Percentiles rank a stretch among this genome's conserved stretches.
phyloP scores from a whole-genome alignment of 257 asterid genomes.

The Voacanga thouarsii region DNA sequence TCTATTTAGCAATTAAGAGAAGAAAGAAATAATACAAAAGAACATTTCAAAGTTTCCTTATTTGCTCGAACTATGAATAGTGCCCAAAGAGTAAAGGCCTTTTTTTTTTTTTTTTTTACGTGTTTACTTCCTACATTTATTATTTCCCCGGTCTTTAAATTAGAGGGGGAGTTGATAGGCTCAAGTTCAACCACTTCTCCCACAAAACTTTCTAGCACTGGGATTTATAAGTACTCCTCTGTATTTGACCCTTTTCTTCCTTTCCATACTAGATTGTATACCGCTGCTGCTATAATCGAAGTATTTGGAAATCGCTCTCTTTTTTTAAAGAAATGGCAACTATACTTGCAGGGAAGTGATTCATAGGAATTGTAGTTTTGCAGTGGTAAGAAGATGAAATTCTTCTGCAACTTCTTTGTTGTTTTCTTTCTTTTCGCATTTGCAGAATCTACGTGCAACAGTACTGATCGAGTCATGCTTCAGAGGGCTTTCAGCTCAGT shows the following conservation, averaged over 20 bases:
- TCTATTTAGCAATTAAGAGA: not conserved
- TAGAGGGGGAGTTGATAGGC: slow-evolving; percentile 1
- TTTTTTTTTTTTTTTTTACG: no score
- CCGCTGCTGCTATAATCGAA: not conserved
- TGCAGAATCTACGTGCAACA: slow-evolving; percentile 45
- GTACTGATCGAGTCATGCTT: slow-evolving; percentile 38
- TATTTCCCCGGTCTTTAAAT: not conserved
- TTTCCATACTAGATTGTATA: not conserved
- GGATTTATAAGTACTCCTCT: not conserved
- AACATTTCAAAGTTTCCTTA: not conserved
- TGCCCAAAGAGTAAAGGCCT: not conserved
- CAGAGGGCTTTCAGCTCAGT: slow-evolving; percentile 71
- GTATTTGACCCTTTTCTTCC: not conserved
- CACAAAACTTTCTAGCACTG: not conserved
- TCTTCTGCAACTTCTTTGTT: slow-evolving; percentile 31
- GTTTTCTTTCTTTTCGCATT: slow-evolving; percentile 31
- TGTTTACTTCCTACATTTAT: not conserved
- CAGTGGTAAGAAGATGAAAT: slow-evolving; percentile 25
- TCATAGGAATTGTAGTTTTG: not conserved
- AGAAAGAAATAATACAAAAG: not conserved
- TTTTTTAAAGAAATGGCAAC: not conserved
- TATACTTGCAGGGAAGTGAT: not conserved
- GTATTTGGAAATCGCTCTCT: not conserved
- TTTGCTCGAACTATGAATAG: not conserved
- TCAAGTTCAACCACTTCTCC: slow-evolving; percentile 14